Conservation (phyloP, 345 rosid genomes). For the Luvunga scandens region DNA sequence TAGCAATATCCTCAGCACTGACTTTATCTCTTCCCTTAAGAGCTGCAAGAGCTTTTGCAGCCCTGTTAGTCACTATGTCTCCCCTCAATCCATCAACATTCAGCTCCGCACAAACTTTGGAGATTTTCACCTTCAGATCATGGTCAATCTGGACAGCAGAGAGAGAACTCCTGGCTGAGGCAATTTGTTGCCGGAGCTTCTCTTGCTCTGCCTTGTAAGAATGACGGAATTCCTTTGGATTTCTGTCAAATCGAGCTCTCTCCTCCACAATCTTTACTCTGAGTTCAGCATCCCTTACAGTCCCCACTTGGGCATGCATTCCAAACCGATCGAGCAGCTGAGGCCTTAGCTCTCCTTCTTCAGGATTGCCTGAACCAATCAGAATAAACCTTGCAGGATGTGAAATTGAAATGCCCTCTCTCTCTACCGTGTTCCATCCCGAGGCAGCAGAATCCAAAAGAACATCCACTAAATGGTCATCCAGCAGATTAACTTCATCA, state of each 20-base stretch:
- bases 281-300: conserved; percentile 85
- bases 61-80: conserved; percentile 93
- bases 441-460: conserved; percentile 95
- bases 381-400: conserved; percentile 93
- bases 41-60: conserved; percentile 91
- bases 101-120: conserved; percentile 89
- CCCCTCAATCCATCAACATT: conserved; percentile 96
- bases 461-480: conserved; percentile 95
- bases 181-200: conserved; percentile 83
- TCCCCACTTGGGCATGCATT: conserved; percentile 94
- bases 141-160: conserved; percentile 76
- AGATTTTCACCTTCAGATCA: conserved; percentile 87
- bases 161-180: conserved; percentile 62
- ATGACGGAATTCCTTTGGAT: conserved; percentile 79
- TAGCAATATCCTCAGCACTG: conserved; percentile 86
- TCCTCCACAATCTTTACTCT: conserved; percentile 96
- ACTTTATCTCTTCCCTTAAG: conserved; percentile 82
- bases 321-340: conserved; percentile 93
- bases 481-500: conserved; percentile 94
- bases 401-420: conserved; percentile 93
- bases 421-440: conserved; percentile 93
- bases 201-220: conserved; percentile 78
- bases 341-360: conserved; percentile 91
- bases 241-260: conserved; percentile 74
- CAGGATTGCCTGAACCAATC: conserved; percentile 94